Evolutionary conservation across 2,329 filamentous ascomycete genomes (phyloP).

Genomic region (Aspergillus udagawae): DNA sequence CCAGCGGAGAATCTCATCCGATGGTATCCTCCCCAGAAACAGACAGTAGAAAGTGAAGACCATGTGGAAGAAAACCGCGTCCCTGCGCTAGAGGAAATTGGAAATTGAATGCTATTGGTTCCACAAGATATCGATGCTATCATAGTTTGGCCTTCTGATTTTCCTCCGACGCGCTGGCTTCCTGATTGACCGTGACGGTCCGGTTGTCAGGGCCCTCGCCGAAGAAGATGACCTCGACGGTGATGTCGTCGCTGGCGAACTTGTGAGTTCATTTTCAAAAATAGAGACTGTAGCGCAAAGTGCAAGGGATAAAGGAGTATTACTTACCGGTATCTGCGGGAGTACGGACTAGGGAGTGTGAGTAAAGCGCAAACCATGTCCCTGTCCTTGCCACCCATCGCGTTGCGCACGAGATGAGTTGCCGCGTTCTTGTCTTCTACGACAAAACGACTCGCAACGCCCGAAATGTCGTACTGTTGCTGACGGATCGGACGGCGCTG

Average conservation of each 20-base stretch:
- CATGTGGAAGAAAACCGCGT: background rate
- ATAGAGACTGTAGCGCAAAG: background rate
- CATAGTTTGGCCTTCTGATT: slow-evolving; percentile 48
- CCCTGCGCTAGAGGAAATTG: too few relatives aligned
- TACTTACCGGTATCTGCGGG: slow-evolving; percentile 76
- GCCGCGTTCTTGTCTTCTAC: slow-evolving; percentile 95
- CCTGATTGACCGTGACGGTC: slow-evolving; percentile 76
- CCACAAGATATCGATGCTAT: slow-evolving; percentile 3
- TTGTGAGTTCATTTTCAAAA: slow-evolving; percentile 14
- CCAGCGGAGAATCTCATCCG: background rate
- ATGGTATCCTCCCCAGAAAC: background rate
- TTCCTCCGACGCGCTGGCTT: slow-evolving; percentile 66
- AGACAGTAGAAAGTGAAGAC: background rate
- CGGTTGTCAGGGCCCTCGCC: slow-evolving; percentile 74
- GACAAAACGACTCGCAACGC: slow-evolving; percentile 71
- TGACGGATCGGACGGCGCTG: slow-evolving; percentile 80
- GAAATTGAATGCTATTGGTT: too few relatives aligned
- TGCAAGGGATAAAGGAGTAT: background rate
- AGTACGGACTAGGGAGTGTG: slow-evolving; percentile 87
- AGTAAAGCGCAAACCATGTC: slow-evolving; percentile 92
- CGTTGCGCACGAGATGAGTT: slow-evolving; percentile 92
- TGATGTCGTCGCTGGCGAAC: slow-evolving; percentile 75
- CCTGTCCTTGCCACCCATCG: slow-evolving; percentile 84
- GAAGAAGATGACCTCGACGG: slow-evolving; percentile 98
- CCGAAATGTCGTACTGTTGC: slow-evolving; percentile 81